Base-by-base conservation (phyloP, 352 stramenopile genomes). In the Globisporangium orthogonon region DNA sequence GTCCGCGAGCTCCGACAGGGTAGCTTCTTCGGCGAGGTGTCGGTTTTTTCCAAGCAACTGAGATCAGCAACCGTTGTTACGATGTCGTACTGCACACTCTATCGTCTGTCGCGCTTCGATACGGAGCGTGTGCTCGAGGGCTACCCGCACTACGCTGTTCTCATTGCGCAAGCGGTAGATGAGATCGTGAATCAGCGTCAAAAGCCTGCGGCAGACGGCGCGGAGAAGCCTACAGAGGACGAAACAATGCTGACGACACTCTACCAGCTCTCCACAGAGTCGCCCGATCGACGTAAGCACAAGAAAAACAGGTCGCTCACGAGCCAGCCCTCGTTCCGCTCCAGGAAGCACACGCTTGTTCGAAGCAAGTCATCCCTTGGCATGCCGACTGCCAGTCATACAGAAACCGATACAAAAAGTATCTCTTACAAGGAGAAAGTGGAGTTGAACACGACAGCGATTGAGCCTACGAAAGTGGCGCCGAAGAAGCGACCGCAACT, bases 1-100 rank as follows among this genome's bases (percentile, higher is more conserved):
- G 70, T 92, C 2, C 82, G 82, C 4, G 79, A 92, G 49, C 66
- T 92, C 39, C 71, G 78, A 3, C 87, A 90, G 58, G 71, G 69
- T 0, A 66, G 56, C n/a, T 92, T 65, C 48, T 83, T 92, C 44
- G 82, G 82, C 2, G 82, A 92, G 46, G 43, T 92, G 0, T 87
- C 79, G 0, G 66, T 92, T 0, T 89, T 92, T 44, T 80, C 75
- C 0, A 76, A 73, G 9, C 63, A 69, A 29, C 71, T 66, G 30
- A 62, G 82, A n/a, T 71, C 79, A 0, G 82, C 82, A 13, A 76
- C 78, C 0, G 69, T 91, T 29, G 50, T 80, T 6, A 74, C 81
- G 0, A 70, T 65, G 0, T 88, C 81, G 4, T 91, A 88, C 49
- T 74, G 62, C 1, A 80, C 77, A 33, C 61, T 91, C 1, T 91